These are phyloP conservation scores for Blastobotrys elegans DNA, from an alignment of 1,139 yeast genomes.

Conservation along the genomic window DNA sequence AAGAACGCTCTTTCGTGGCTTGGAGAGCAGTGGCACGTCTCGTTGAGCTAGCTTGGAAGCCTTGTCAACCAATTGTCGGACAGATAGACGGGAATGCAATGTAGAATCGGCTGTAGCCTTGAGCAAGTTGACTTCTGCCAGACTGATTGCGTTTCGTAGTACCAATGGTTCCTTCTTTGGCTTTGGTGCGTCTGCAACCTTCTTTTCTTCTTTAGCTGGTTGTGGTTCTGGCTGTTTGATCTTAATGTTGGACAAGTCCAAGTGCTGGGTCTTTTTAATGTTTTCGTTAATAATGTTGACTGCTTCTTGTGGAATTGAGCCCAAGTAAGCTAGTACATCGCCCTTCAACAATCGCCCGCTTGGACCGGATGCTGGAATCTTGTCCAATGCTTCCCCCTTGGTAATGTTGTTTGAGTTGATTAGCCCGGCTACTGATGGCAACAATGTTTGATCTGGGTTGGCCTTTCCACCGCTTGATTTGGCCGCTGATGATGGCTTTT, in stretches of 20 bases:
- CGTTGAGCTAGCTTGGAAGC: constrained; percentile 39
- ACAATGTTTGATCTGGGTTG: constrained; percentile 57
- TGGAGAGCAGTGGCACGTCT: constrained; percentile 40
- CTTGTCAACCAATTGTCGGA: constrained; percentile 33
- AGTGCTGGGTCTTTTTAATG: constrained; percentile 54
- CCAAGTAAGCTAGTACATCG: constrained; percentile 81
- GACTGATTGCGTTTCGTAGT: constrained; percentile 17
- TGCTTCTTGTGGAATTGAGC: constrained; percentile 56
- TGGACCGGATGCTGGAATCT: constrained; percentile 84
- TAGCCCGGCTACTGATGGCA: constrained; percentile 76
- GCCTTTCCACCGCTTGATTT: constrained; percentile 32
- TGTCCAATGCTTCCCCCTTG: constrained; percentile 58
- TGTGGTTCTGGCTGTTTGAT: constrained; percentile 31
- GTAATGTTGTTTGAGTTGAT: constrained; percentile 60
- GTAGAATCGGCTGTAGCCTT: constrained; percentile 31
- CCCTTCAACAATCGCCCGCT: constrained; percentile 84
- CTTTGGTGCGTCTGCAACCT: constrained; percentile 22
- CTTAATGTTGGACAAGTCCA: constrained; percentile 73
- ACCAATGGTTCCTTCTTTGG: constrained; percentile 18
- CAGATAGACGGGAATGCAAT: constrained; percentile 28
- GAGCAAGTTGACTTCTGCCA: constrained; percentile 23
- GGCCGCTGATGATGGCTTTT: constrained; percentile 15
- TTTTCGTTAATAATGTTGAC: constrained; percentile 51
- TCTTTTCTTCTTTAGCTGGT: constrained; percentile 20
- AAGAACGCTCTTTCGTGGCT: constrained; percentile 42